A percentile compares a stretch with the other conserved stretches of the same genome.
phyloP scores from a whole-genome alignment of 1,139 yeast genomes.

The Diutina rugosa region DNA sequence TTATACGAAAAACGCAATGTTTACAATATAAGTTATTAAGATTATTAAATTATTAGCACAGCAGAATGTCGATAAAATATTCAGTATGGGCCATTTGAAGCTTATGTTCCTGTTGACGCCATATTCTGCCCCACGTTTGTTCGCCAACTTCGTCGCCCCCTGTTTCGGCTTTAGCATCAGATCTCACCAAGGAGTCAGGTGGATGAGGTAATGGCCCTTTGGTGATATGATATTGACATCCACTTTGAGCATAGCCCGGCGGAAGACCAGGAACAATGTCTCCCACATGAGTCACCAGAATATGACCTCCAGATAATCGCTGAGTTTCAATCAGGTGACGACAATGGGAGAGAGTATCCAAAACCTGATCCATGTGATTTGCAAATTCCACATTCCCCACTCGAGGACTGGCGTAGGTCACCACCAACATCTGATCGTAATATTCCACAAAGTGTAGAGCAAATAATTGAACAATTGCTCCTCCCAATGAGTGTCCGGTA shows the following conservation, averaged over 20 bases:
- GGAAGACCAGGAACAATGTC: slow-evolving; percentile 52
- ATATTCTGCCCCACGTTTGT: slow-evolving; percentile 11
- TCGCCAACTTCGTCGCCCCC: slow-evolving; percentile 11
- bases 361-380: slow-evolving; percentile 37
- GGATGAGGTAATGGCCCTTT: slow-evolving; percentile 34
- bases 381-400: slow-evolving; percentile 42
- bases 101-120: not conserved
- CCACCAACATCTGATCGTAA: slow-evolving; percentile 39
- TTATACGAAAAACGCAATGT: too few species aligned
- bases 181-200: slow-evolving; percentile 18
- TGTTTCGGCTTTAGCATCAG: slow-evolving; percentile 5
- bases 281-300: slow-evolving; percentile 41
- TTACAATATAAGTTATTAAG: not conserved
- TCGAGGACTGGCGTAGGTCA: slow-evolving; percentile 51
- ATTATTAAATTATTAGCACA: slow-evolving; percentile 12
- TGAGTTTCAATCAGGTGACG: slow-evolving; percentile 4
- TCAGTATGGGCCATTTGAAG: slow-evolving; percentile 11
- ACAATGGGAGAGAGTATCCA: slow-evolving; percentile 17
- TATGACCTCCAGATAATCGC: slow-evolving; percentile 18
- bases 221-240: slow-evolving; percentile 34
- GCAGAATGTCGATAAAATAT: slow-evolving; percentile 21
- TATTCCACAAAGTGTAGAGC: slow-evolving; percentile 44
- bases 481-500: slow-evolving; percentile 67
- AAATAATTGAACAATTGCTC: slow-evolving; percentile 47
- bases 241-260: slow-evolving; percentile 37